Conservation (phyloP, 352 stramenopile genomes). For the Globisporangium cystogenes region DNA sequence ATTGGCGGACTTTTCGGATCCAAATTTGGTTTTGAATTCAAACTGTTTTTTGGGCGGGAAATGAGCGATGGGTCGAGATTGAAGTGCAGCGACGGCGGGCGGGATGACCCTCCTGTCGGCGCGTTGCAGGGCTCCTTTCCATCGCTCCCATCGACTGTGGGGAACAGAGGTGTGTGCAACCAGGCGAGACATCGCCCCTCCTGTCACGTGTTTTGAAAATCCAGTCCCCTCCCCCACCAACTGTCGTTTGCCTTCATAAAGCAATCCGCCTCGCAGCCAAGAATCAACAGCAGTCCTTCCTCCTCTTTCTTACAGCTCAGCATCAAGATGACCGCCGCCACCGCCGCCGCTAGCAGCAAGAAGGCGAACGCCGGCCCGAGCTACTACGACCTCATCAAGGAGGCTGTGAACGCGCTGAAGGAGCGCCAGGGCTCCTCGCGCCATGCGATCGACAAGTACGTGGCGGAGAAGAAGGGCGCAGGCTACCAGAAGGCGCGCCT, state of each 20-base stretch:
- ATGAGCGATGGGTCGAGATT: neutral
- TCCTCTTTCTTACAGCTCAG: neutral
- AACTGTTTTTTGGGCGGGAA: too few relatives aligned
- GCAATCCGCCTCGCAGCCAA: neutral
- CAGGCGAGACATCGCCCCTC: neutral
- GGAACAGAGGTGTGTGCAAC: neutral
- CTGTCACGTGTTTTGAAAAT: neutral
- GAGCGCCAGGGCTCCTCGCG: constrained; percentile 89
- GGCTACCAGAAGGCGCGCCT: constrained; percentile 77
- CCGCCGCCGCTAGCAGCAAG: constrained; percentile 24
- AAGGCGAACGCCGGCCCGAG: constrained; percentile 56
- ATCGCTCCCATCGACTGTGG: neutral
- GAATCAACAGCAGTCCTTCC: neutral
- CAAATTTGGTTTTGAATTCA: too few relatives aligned
- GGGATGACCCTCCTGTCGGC: neutral
- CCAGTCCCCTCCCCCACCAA: too few relatives aligned
- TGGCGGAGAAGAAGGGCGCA: constrained; percentile 81
- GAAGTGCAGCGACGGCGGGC: neutral
- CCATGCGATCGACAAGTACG: constrained; percentile 93
- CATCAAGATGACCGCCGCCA: constrained; percentile 37
- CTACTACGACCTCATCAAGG: constrained; percentile 93
- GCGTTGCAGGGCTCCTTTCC: neutral
- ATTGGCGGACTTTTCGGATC: too few relatives aligned
- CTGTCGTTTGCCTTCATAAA: neutral
- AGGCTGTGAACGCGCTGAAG: constrained; percentile 89